Evolutionary conservation across 768 basidiomycete genomes (phyloP).

Genomic region (Termitomyces sp.): DNA sequence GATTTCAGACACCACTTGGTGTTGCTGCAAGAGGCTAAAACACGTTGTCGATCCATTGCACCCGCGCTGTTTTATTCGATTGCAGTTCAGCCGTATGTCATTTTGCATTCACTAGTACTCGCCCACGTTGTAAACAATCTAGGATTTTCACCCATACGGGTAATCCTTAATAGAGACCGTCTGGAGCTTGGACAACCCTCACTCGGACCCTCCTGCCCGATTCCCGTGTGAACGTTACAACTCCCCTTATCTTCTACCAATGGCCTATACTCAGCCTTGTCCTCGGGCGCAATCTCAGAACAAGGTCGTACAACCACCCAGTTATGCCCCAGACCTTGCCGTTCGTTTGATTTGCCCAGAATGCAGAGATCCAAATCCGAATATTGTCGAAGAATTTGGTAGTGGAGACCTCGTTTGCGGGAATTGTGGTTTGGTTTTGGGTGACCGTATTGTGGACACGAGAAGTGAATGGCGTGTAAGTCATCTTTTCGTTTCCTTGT

Average conservation of each 20-base stretch:
- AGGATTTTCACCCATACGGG: constrained; percentile 6
- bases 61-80: constrained; percentile 4
- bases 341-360: constrained; percentile 94
- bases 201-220: not conserved
- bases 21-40: constrained; percentile 3
- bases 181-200: constrained; percentile 1
- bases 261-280: constrained; percentile 78
- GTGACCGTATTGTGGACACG: constrained; percentile 95
- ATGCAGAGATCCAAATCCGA: constrained; percentile 87
- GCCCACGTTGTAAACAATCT: constrained; percentile 10
- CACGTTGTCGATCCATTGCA: not conserved
- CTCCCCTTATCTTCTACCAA: constrained; percentile 23
- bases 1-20: constrained; percentile 8
- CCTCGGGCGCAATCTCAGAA: constrained; percentile 60
- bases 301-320: constrained; percentile 48
- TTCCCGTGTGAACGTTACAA: constrained; percentile 19
- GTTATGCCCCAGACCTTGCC: constrained; percentile 77
- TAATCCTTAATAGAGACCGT: not conserved
- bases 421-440: constrained; percentile 88
- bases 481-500: constrained; percentile 18
- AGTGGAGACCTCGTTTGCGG: constrained; percentile 97
- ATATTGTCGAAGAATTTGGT: constrained; percentile 96
- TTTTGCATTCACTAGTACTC: constrained; percentile 9
- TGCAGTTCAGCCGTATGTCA: constrained; percentile 13
- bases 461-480: constrained; percentile 96